phyloP scores from a whole-genome alignment of 2,329 filamentous ascomycete species.

The Dendryphion nanum region DNA sequence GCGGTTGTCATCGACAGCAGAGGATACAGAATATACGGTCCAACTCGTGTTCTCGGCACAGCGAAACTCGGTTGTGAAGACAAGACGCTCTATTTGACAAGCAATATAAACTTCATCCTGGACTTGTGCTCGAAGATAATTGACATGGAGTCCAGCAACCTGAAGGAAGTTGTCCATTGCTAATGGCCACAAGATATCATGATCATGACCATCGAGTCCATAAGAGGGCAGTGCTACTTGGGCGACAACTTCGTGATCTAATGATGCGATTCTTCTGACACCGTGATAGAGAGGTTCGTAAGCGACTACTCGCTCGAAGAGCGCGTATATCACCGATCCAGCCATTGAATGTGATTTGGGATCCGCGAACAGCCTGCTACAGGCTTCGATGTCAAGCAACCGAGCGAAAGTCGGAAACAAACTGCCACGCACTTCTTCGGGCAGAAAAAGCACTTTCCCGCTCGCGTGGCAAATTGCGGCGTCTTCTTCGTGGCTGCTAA shows the following conservation, averaged over 20 bases:
- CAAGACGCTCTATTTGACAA: slow-evolving; percentile 4
- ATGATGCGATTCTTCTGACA: slow-evolving; percentile 40
- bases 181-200: slow-evolving; percentile 4
- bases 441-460: background rate
- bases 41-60: background rate
- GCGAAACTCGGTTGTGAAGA: background rate
- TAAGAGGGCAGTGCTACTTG: too few relatives aligned
- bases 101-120: slow-evolving; percentile 29
- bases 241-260: slow-evolving; percentile 27
- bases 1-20: background rate
- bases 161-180: slow-evolving; percentile 1
- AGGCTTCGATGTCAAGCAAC: too few relatives aligned
- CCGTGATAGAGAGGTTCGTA: slow-evolving; percentile 36
- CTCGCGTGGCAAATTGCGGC: slow-evolving; percentile 11
- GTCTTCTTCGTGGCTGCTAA: too few relatives aligned
- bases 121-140: background rate
- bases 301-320: slow-evolving; percentile 34
- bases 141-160: slow-evolving; percentile 3
- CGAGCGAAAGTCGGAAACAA: slow-evolving; percentile 11
- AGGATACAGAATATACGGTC: background rate
- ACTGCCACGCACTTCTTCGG: background rate
- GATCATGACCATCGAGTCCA: slow-evolving; percentile 7
- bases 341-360: slow-evolving; percentile 7
- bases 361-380: too few relatives aligned
- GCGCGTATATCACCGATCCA: slow-evolving; percentile 30